These are phyloP conservation scores for Phytophthora europaea DNA, from an alignment of 352 stramenopile genomes.

Conservation along the genomic window DNA sequence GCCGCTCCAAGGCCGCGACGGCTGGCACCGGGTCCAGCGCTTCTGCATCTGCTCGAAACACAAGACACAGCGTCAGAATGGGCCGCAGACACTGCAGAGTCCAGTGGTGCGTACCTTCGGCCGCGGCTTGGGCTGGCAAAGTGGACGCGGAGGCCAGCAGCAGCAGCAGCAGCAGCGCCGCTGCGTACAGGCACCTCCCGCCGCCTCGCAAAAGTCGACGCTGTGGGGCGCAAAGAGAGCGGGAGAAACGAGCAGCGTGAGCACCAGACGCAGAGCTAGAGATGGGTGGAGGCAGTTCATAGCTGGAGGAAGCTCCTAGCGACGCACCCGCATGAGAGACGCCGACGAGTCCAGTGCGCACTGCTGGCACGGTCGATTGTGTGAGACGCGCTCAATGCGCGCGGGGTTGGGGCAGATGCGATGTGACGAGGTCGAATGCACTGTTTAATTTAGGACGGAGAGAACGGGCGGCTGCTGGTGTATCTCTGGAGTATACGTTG, in stretches of 20 bases:
- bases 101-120: slow-evolving; percentile 15
- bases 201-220: slow-evolving; percentile 41
- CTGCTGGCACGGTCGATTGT: slow-evolving; percentile 27
- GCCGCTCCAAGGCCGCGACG: slow-evolving; percentile 22
- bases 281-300: neutral
- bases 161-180: slow-evolving; percentile 39
- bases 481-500: neutral
- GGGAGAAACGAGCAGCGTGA: slow-evolving; percentile 9
- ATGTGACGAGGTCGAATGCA: slow-evolving; percentile 32
- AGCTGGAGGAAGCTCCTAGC: neutral
- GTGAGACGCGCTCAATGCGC: slow-evolving; percentile 2
- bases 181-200: slow-evolving; percentile 23
- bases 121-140: slow-evolving; percentile 4
- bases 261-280: slow-evolving; percentile 9
- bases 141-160: slow-evolving; percentile 31
- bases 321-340: slow-evolving; percentile 38
- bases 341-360: slow-evolving; percentile 28
- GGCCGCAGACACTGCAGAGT: neutral
- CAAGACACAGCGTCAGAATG: neutral
- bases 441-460: slow-evolving; percentile 3
- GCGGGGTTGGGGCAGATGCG: slow-evolving; percentile 1
- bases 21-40: slow-evolving; percentile 21
- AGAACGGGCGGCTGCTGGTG: neutral
- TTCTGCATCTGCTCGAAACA: slow-evolving; percentile 23
- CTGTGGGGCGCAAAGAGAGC: slow-evolving; percentile 12